These are phyloP conservation scores for Polygonum maritimum DNA, from an alignment of 148 eudicot genomes.

Conservation along the genomic window DNA sequence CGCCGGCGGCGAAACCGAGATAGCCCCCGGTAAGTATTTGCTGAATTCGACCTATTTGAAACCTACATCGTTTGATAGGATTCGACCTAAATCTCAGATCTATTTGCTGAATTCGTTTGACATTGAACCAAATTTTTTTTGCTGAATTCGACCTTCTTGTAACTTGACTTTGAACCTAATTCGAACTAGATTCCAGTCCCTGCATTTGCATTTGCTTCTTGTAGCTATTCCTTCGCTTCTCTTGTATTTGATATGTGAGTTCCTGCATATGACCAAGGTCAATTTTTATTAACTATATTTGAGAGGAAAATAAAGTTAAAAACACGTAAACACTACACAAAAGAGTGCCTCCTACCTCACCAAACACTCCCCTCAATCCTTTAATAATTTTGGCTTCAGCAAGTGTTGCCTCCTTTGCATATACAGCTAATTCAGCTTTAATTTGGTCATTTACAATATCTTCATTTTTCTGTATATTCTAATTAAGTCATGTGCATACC, in stretches of 20 bases:
- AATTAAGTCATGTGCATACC: constrained; percentile 28
- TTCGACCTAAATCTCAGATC: too few relatives aligned
- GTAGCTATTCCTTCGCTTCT: constrained; percentile 90
- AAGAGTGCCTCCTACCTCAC: constrained; percentile 48
- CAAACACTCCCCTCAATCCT: constrained; percentile 95
- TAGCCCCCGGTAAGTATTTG: too few relatives aligned
- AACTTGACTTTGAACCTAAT: too few relatives aligned
- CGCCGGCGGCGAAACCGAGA: too few relatives aligned
- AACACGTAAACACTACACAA: neutral
- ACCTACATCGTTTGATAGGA: too few relatives aligned
- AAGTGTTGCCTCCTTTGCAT: constrained; percentile 67
- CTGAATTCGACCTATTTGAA: too few relatives aligned
- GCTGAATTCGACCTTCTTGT: too few relatives aligned
- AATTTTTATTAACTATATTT: neutral
- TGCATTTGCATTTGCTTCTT: too few relatives aligned
- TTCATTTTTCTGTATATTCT: constrained; percentile 32
- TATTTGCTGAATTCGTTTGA: too few relatives aligned
- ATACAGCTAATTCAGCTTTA: constrained; percentile 70
- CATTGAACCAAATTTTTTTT: too few relatives aligned
- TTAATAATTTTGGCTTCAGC: constrained; percentile 78
- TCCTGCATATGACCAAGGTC: constrained; percentile 31
- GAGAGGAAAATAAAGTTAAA: neutral
- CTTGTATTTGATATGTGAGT: constrained; percentile 88
- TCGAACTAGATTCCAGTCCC: too few relatives aligned
- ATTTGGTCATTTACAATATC: constrained; percentile 86